Evolutionary conservation across 768 basidiomycete genomes (phyloP).

Genomic region (Tylopilus vinaceipallidus): DNA sequence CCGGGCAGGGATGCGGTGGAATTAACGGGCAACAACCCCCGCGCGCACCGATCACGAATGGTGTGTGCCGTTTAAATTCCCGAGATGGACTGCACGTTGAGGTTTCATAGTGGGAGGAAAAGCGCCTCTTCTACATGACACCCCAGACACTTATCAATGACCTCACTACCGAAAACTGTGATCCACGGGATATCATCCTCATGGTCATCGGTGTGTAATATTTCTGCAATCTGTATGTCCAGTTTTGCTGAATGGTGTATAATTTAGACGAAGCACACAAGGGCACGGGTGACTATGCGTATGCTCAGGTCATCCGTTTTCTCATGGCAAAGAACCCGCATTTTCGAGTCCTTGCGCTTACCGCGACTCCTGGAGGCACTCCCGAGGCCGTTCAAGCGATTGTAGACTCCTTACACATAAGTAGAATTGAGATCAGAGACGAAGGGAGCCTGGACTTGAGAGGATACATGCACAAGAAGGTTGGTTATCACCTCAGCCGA

Average conservation of each 20-base stretch:
- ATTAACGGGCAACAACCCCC: slow-evolving; percentile 74
- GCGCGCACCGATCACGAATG: slow-evolving; percentile 51
- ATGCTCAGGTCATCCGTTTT: slow-evolving; percentile 82
- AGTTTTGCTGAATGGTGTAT: slow-evolving; percentile 1
- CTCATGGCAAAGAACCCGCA: slow-evolving; percentile 94
- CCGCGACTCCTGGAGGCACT: slow-evolving; percentile 89
- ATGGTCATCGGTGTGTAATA: slow-evolving; percentile 73
- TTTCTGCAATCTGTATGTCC: neutral
- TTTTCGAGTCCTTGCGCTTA: slow-evolving; percentile 89
- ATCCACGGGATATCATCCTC: slow-evolving; percentile 77
- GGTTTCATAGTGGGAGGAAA: slow-evolving; percentile 64
- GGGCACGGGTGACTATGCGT: slow-evolving; percentile 91
- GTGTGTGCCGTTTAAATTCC: slow-evolving; percentile 40
- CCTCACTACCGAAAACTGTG: slow-evolving; percentile 66
- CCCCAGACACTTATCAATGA: slow-evolving; percentile 95
- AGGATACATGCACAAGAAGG: slow-evolving; percentile 88
- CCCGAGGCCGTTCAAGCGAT: slow-evolving; percentile 86
- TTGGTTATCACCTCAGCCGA: slow-evolving; percentile 26
- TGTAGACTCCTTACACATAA: slow-evolving; percentile 92
- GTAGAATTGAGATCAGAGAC: slow-evolving; percentile 90
- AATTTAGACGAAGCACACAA: slow-evolving; percentile 88
- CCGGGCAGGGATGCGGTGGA: slow-evolving; percentile 83
- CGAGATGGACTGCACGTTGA: neutral
- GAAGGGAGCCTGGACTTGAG: slow-evolving; percentile 87
- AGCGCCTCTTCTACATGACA: slow-evolving; percentile 92